Conservation (phyloP, 495 filamentous ascomycete genomes). For the Rostrohypoxylon terebratum region DNA sequence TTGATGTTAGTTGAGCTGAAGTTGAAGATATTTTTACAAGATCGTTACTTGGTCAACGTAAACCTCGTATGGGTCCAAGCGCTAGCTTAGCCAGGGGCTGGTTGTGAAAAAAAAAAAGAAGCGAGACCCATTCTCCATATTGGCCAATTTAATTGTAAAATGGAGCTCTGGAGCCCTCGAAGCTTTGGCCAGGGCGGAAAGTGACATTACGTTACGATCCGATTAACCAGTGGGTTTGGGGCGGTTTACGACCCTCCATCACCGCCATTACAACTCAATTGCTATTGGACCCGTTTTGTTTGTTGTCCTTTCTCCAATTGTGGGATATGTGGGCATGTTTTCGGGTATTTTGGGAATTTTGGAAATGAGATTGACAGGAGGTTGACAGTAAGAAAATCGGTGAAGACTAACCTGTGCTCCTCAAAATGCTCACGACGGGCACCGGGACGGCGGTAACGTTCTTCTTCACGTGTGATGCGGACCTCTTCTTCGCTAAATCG, state of each 20-base stretch:
- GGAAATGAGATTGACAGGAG: neutral
- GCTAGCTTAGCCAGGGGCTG: slow-evolving; percentile 29
- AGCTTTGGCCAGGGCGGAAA: slow-evolving; percentile 22
- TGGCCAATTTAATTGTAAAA: slow-evolving; percentile 37
- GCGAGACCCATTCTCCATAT: slow-evolving; percentile 19
- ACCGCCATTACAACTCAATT: neutral
- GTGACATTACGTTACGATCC: slow-evolving; percentile 9
- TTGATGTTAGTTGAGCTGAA: slow-evolving; percentile 40
- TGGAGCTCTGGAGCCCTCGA: slow-evolving; percentile 7
- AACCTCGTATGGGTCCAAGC: slow-evolving; percentile 20
- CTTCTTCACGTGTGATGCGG: slow-evolving; percentile 76
- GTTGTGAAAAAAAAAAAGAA: slow-evolving; percentile 13
- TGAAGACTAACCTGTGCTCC: slow-evolving; percentile 57
- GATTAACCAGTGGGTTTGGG: slow-evolving; percentile 16
- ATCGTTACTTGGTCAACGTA: slow-evolving; percentile 41
- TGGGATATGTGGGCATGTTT: neutral
- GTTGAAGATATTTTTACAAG: slow-evolving; percentile 28
- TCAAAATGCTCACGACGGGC: slow-evolving; percentile 66
- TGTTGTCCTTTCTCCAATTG: neutral
- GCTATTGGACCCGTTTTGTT: neutral
- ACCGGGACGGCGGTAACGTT: slow-evolving; percentile 72
- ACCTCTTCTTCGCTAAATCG: slow-evolving; percentile 84
- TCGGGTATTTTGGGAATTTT: neutral
- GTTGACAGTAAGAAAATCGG: slow-evolving; percentile 7
- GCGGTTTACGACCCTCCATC: neutral